Percentiles rank a stretch among this genome's conserved stretches.
phyloP scores from a whole-genome alignment of 1,139 yeast species.

The Saccharomyces hybrid region DNA sequence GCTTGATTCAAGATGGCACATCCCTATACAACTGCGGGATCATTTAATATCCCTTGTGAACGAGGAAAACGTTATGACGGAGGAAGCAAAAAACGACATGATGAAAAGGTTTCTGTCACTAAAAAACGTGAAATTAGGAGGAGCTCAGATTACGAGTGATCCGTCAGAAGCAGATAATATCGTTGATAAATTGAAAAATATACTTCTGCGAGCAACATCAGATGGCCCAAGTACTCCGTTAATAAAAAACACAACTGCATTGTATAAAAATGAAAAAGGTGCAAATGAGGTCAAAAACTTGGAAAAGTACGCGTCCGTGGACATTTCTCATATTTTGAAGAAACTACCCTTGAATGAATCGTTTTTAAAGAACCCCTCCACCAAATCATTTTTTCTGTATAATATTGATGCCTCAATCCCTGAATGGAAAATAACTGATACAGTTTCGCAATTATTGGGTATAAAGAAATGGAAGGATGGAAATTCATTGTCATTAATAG shows the following conservation, averaged over 20 bases:
- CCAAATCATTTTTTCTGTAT: constrained; percentile 22
- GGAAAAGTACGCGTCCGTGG: constrained; percentile 9
- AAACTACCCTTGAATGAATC: constrained; percentile 20
- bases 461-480: constrained; percentile 21
- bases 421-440: constrained; percentile 25
- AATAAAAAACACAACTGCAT: not conserved
- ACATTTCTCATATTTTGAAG: constrained; percentile 14
- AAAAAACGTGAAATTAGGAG: constrained; percentile 38
- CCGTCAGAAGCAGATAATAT: constrained; percentile 33
- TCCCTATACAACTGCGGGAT: constrained; percentile 73
- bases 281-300: not conserved
- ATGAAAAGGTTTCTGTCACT: constrained; percentile 49
- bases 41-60: constrained; percentile 75
- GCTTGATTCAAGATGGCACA: constrained; percentile 71
- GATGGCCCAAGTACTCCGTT: not conserved
- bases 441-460: constrained; percentile 14
- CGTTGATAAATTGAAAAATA: constrained; percentile 23
- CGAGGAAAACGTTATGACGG: constrained; percentile 37
- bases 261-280: not conserved
- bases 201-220: constrained; percentile 5
- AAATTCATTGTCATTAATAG: constrained; percentile 15
- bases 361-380: constrained; percentile 4
- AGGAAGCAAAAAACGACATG: constrained; percentile 42
- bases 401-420: constrained; percentile 25
- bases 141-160: constrained; percentile 33